Percentiles rank a stretch among this genome's conserved stretches.
phyloP scores from a whole-genome alignment of 2,329 filamentous ascomycete species.

The Sporothrix variecibatus region DNA sequence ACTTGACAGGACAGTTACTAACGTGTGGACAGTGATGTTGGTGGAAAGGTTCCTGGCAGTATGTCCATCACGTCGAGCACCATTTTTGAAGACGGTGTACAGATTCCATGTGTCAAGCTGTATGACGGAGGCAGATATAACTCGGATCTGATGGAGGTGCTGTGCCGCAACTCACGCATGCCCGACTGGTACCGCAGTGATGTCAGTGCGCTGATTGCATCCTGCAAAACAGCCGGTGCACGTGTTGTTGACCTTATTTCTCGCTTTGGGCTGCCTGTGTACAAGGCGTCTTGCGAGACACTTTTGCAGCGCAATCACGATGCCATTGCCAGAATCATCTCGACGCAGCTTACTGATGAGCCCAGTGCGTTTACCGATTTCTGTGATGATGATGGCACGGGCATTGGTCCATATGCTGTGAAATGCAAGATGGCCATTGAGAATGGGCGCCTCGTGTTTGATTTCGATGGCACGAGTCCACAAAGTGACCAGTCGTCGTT shows the following conservation, averaged over 20 bases:
- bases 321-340: conserved; percentile 49
- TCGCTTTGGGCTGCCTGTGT: conserved; percentile 45
- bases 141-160: conserved; percentile 45
- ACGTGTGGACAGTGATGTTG: conserved; percentile 39
- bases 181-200: conserved; percentile 53
- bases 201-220: conserved; percentile 48
- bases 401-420: conserved; percentile 14
- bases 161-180: conserved; percentile 51
- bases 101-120: conserved; percentile 52
- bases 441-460: not conserved
- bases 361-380: conserved; percentile 35
- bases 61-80: conserved; percentile 52
- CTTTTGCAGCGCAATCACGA: conserved; percentile 47
- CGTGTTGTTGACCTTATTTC: conserved; percentile 49
- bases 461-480: not conserved
- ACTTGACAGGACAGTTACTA: too few species aligned
- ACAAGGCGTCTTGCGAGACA: conserved; percentile 48
- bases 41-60: conserved; percentile 51
- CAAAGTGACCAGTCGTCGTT: not conserved
- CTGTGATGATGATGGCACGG: conserved; percentile 20
- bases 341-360: conserved; percentile 47
- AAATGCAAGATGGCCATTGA: conserved; percentile 45
- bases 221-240: conserved; percentile 47
- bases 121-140: conserved; percentile 49
- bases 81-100: conserved; percentile 52